Conservation (phyloP, 1,284 basidiomycete species). For the Retiboletus flavoniger region DNA sequence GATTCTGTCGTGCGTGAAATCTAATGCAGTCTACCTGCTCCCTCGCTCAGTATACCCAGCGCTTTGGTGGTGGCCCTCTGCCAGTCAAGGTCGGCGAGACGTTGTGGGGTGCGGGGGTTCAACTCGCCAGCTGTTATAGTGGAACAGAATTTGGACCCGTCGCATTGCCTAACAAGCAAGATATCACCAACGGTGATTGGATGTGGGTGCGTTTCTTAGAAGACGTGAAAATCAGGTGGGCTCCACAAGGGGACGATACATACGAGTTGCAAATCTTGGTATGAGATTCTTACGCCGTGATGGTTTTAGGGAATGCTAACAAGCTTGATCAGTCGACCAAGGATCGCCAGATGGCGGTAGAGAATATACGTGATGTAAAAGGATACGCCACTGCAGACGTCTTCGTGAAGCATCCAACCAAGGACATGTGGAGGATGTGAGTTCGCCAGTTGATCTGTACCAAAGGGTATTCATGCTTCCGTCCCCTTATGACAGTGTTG, state of each 20-base stretch:
- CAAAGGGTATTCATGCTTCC: background rate
- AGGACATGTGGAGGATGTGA: conserved; percentile 20
- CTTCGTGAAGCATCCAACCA: conserved; percentile 23
- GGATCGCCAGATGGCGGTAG: conserved; percentile 18
- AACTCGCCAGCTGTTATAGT: conserved; percentile 18
- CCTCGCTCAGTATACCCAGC: conserved; percentile 3
- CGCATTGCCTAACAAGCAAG: background rate
- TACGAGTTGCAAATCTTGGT: conserved; percentile 38
- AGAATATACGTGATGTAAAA: conserved; percentile 23
- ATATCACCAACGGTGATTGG: conserved; percentile 28
- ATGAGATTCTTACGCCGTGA: background rate
- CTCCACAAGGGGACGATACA: conserved; percentile 29
- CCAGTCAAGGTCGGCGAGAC: conserved; percentile 22
- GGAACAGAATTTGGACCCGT: conserved; percentile 30
- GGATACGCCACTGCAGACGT: conserved; percentile 25
- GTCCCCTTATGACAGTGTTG: background rate
- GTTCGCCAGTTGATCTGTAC: too few species aligned
- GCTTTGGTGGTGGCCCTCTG: conserved; percentile 27
- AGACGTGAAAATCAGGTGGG: conserved; percentile 26
- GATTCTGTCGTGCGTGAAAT: background rate
- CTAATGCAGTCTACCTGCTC: background rate
- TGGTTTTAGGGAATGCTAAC: background rate
- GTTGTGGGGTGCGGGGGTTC: conserved; percentile 23
- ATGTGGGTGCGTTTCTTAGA: conserved; percentile 29
- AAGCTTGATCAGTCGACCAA: conserved; percentile 14